Percentiles rank a stretch among this genome's conserved stretches.
Evolutionary conservation across 1,139 yeast species (phyloP).

Genomic region (Magnusiomyces clavatus): DNA sequence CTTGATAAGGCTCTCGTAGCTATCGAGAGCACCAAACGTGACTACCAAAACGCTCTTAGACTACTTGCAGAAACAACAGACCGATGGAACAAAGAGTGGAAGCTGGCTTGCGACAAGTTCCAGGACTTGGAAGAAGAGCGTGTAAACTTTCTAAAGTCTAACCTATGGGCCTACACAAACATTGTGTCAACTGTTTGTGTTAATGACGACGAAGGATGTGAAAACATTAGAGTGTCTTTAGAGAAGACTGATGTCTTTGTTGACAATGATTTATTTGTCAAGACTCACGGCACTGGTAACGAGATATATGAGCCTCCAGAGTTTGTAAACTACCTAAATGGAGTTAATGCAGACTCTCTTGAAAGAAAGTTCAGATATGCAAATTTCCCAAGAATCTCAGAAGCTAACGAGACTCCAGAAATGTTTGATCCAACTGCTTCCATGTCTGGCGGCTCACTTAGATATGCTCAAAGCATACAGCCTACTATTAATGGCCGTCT

Average conservation of each 20-base stretch:
- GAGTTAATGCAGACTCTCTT: conserved; percentile 31
- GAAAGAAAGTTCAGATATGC: conserved; percentile 23
- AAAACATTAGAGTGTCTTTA: conserved; percentile 55
- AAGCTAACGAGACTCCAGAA: conserved; percentile 10
- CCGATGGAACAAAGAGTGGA: conserved; percentile 77
- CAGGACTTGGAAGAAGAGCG: conserved; percentile 76
- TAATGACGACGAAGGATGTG: conserved; percentile 69
- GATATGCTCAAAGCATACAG: conserved; percentile 2
- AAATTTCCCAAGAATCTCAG: conserved; percentile 23
- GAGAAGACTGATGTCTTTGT: conserved; percentile 59
- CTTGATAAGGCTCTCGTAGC: conserved; percentile 47
- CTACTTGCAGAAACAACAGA: conserved; percentile 61
- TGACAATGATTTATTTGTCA: conserved; percentile 53
- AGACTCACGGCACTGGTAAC: conserved; percentile 58
- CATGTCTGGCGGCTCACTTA: background rate
- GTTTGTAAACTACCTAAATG: conserved; percentile 43
- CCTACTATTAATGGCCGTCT: conserved; percentile 4
- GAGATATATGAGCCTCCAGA: conserved; percentile 51
- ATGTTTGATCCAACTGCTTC: conserved; percentile 11
- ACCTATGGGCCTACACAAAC: conserved; percentile 79
- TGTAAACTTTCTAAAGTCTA: conserved; percentile 64
- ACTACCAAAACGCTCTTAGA: conserved; percentile 52
- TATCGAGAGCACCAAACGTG: conserved; percentile 44
- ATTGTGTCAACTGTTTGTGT: conserved; percentile 71
- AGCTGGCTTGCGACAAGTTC: conserved; percentile 53